Evolutionary conservation across 169 alveolate species (phyloP), one percentile per base, ranked within the genome.

Genomic region (Eimeria praecox): DNA sequence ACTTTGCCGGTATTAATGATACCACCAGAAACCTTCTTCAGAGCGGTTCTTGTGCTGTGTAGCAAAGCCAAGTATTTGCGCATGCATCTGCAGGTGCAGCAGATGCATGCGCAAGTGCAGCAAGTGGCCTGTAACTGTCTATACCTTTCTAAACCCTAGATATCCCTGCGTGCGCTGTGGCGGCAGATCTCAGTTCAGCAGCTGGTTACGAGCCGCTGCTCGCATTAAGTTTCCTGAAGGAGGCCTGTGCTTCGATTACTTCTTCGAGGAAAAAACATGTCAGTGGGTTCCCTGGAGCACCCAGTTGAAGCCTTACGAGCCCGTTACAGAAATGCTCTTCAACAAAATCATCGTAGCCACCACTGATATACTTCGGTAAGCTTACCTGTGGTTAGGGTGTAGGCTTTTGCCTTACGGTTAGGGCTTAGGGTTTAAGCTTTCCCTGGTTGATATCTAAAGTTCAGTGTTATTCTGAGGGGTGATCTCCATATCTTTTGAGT

Each of bases 211-310:
- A 95, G 89, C 96, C 9, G 97, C 97, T n/a, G 97, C 98, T 54
- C 98, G 98, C 92, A 95, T 98, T 30, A 98, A 98, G 94, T 98
- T 98, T 98, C 99, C 99, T 0, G 99, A 99, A 87, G 97, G 97
- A 77, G 99, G 99, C 69, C 97, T 97, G 35, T 97, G 98, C 95
- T 98, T 97, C 95, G 99, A 99, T 95, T 99, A 98, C 96, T 97
- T 95, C 96, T 99, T 96, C 75, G 99, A 98, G 90, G 98, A 98
- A 42, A 97, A 82, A 30, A 95, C 92, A 66, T 80, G 96, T 64
- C 96, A 96, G 44, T 98, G 99, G 99, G 97, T 95, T 33, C 96
- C 92, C 80, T 98, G 99, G 99, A 97, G 97, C 59, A 97, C 97
- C 33, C 94, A 86, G 85, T 95, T 98, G 93, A 87, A 87, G 95